phyloP scores from a whole-genome alignment of 2,329 filamentous ascomycete genomes.

The Periconia macrospinosa region DNA sequence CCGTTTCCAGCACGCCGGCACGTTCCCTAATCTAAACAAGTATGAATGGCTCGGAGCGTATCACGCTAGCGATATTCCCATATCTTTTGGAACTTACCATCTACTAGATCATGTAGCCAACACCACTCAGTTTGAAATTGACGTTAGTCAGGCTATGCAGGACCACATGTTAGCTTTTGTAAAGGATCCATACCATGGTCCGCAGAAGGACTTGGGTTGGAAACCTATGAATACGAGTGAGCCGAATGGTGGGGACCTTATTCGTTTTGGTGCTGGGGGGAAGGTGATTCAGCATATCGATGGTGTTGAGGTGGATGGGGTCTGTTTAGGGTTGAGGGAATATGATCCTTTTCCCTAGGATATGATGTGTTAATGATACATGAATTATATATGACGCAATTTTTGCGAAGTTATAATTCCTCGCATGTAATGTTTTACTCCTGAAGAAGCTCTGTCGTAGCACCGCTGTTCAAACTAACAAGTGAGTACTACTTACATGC shows the following conservation, averaged over 20 bases:
- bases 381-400: neutral
- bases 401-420: too few relatives aligned
- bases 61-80: constrained; percentile 20
- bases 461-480: too few relatives aligned
- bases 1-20: constrained; percentile 14
- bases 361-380: neutral
- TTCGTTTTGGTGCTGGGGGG: constrained; percentile 14
- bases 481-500: too few relatives aligned
- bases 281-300: constrained; percentile 13
- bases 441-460: too few relatives aligned
- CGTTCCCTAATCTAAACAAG: constrained; percentile 12
- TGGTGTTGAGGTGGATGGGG: constrained; percentile 14
- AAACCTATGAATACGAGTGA: constrained; percentile 7
- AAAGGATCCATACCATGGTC: constrained; percentile 25
- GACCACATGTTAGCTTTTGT: constrained; percentile 34
- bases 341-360: constrained; percentile 12
- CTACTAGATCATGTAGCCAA: constrained; percentile 8
- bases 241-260: constrained; percentile 10
- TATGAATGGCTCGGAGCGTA: constrained; percentile 16
- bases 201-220: constrained; percentile 12
- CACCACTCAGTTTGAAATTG: constrained; percentile 22
- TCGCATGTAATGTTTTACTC: too few relatives aligned
- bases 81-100: constrained; percentile 22
- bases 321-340: constrained; percentile 12
- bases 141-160: constrained; percentile 36